Base-by-base conservation (phyloP, 495 filamentous ascomycete genomes). In the Cudoniella acicularis region DNA sequence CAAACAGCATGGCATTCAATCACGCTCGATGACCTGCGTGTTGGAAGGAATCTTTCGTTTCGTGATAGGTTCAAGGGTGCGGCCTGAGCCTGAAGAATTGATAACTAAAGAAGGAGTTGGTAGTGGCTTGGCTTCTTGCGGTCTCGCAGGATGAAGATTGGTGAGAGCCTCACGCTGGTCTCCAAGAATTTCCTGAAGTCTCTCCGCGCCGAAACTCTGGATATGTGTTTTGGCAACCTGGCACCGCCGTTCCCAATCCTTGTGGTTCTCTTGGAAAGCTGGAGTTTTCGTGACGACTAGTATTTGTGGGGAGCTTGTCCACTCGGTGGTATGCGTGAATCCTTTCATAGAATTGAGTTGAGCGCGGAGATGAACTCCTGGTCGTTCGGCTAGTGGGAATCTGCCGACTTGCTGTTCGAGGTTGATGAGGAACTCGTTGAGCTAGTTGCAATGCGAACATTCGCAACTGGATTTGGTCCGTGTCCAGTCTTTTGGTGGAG, bases 401-500 rank as follows among this genome's bases (percentile, higher is more conserved):
- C 48, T 23, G 13, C 51, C 52, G 0, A 54, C 42, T 11, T 25
- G 27, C n/a, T 57, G 8, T 17, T n/a, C 25, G 21, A 58, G 53
- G 26, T 48, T 49, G 13, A 18, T 46, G 21, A 67, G 49, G 55
- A 62, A 62, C 3, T 8, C 3, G 21, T 64, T 64, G 1, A 67
- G 58, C 1, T 1, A 1, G 0, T 27, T 0, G 47, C 64, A 67
- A 40, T 62, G 57, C 49, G 17, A 8, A 36, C 64, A 67, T 11
- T 24, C 8, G 30, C 58, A 57, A 8, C 6, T 3, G 2, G 62
- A 41, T 18, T n/a, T 24, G 23, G 25, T n/a, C 22, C 54, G 52
- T 57, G 61, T 41, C 47, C 48, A 54, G 25, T 60, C 23, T 40
- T 40, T 48, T 1, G 57, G 49, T 22, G 24, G 41, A 3, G 2